Conservation (phyloP, 2,329 filamentous ascomycete genomes). For the Colletotrichum sp. region DNA sequence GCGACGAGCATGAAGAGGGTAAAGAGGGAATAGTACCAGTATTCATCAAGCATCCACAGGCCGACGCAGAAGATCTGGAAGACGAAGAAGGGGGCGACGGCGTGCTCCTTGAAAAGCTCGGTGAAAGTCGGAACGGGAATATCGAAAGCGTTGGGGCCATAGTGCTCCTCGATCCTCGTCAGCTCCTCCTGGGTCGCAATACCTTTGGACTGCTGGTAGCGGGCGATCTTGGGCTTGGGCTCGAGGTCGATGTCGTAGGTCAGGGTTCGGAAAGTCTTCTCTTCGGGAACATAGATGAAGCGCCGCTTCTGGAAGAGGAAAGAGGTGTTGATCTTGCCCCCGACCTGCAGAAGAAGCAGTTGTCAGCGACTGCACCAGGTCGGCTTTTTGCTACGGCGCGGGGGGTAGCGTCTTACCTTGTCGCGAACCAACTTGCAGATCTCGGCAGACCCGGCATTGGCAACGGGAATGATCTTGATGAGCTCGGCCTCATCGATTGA, state of each 20-base stretch:
- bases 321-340: slow-evolving; percentile 76
- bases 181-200: slow-evolving; percentile 77
- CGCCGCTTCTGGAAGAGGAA: slow-evolving; percentile 98
- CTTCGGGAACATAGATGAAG: slow-evolving; percentile 80
- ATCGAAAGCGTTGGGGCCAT: slow-evolving; percentile 95
- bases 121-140: slow-evolving; percentile 96
- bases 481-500: slow-evolving; percentile 76
- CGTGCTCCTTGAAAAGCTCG: slow-evolving; percentile 97
- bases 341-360: slow-evolving; percentile 49
- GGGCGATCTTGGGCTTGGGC: slow-evolving; percentile 77
- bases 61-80: slow-evolving; percentile 99
- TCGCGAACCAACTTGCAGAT: slow-evolving; percentile 84
- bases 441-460: slow-evolving; percentile 87
- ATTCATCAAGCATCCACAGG: slow-evolving; percentile 98
- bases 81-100: slow-evolving; percentile 98
- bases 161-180: slow-evolving; percentile 83
- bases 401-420: slow-evolving; percentile 37
- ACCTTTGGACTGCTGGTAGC: slow-evolving; percentile 82
- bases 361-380: neutral
- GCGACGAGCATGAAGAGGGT: slow-evolving; percentile 97
- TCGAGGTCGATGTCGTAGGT: slow-evolving; percentile 83
- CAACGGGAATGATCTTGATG: slow-evolving; percentile 90
- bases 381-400: neutral
- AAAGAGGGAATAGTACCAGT: slow-evolving; percentile 99
- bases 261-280: slow-evolving; percentile 79